These are phyloP conservation scores for Rhizopus stolonifer DNA, from an alignment of 371 early-diverging fungal genomes.

Conservation along the genomic window DNA sequence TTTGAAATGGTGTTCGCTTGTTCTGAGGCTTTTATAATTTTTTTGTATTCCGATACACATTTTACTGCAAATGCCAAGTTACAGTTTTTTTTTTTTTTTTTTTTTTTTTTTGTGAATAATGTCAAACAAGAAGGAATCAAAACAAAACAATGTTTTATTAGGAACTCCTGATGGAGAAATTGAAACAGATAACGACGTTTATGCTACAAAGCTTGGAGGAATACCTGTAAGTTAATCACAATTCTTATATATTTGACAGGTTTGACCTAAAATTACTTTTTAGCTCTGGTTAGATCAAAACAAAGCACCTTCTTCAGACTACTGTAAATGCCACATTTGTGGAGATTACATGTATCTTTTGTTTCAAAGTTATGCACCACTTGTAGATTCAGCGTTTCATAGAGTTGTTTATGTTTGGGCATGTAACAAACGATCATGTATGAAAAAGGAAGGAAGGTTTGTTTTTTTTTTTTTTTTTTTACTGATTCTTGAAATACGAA, in stretches of 20 bases:
- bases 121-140: constrained; percentile 22
- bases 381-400: constrained; percentile 72
- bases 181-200: constrained; percentile 59
- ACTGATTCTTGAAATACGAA: too few relatives aligned
- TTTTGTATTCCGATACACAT: too few relatives aligned
- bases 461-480: background rate
- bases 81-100: background rate
- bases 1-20: too few relatives aligned
- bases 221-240: constrained; percentile 54
- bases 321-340: constrained; percentile 46
- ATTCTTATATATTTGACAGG: background rate
- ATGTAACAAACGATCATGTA: constrained; percentile 71
- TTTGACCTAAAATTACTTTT: background rate
- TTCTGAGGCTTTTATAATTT: too few relatives aligned
- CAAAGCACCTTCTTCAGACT: constrained; percentile 18
- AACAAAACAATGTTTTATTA: constrained; percentile 42
- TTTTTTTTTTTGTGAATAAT: constrained; percentile 7
- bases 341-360: constrained; percentile 59
- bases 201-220: constrained; percentile 72
- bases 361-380: constrained; percentile 74
- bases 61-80: too few relatives aligned
- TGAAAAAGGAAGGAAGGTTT: constrained; percentile 69
- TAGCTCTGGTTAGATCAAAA: constrained; percentile 44
- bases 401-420: constrained; percentile 79
- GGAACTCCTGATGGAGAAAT: constrained; percentile 69